Conservation (phyloP, 1,284 basidiomycete species). For the Peniophora sp. region DNA sequence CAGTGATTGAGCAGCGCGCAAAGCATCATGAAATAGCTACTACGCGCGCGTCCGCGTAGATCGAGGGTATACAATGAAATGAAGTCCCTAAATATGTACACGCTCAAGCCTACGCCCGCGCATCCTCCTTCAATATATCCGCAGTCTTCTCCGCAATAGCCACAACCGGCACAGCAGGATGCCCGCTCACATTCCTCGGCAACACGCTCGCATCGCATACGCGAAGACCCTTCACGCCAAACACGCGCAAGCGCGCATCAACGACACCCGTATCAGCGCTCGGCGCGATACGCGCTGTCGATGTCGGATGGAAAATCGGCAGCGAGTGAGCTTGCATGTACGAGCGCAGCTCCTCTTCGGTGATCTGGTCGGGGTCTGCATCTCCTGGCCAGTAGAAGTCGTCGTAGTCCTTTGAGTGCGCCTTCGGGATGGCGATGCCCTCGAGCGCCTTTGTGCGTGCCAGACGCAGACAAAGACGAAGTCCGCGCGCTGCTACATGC, state of each 20-base stretch:
- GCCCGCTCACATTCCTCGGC: not conserved
- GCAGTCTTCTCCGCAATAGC: not conserved
- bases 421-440: constrained; percentile 19
- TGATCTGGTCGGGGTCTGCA: constrained; percentile 18
- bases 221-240: constrained; percentile 26
- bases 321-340: constrained; percentile 21
- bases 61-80: no score
- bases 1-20: no score
- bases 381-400: constrained; percentile 20
- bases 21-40: no score
- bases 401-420: constrained; percentile 8
- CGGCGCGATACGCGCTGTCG: not conserved
- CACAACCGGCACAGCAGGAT: not conserved
- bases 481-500: constrained; percentile 43
- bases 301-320: constrained; percentile 25
- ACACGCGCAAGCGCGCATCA: constrained; percentile 15
- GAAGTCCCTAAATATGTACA: no score
- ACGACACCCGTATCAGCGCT: not conserved
- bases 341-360: constrained; percentile 24
- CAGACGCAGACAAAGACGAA: constrained; percentile 41
- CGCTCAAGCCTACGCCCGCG: no score
- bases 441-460: constrained; percentile 40
- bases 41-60: no score
- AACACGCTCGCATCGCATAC: constrained; percentile 34
- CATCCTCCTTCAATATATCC: constrained; percentile 2